Base-by-base conservation (phyloP, 371 early-diverging fungal species). In the Gilbertella persicaria region DNA sequence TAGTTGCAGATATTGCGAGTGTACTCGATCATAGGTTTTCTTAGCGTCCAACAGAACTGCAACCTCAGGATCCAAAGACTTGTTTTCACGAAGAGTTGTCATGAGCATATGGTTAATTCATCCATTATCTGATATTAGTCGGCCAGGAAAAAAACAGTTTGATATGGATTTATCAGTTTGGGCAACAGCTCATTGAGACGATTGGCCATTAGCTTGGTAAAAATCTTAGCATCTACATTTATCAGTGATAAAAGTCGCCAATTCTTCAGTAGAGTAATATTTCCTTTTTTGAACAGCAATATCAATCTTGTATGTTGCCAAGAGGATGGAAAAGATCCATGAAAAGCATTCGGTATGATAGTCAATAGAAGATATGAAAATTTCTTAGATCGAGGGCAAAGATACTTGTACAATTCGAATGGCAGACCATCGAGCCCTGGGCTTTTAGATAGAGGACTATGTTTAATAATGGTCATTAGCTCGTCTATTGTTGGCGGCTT, bases 1-100 rank as follows among this genome's bases (percentile, higher is more conserved):
- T 0, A 8, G 6, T 0, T 3, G 8, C 1, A 64, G 29, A 29
- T 64, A 64, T 3, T 20, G 21, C 4, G 69, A 59, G 43, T 69
- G 62, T 0, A 68, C 47, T 2, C 62, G 33, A 23, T 61, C 59
- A 26, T 67, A 60, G 2, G 67, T 60, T 16, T 56, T 56, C 23
- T 59, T 50, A 24, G 55, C 55, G 14, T 63, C 43, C 5, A 56
- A 14, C 1, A 56, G 38, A 17, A 56, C 38, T 1, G 49, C 44
- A 5, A 46, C 45, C 12, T 36, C 3, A 1, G 39, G 17, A 17
- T 26, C 12, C 0, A 0, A 2, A 9, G 49, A 28, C 9, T 28
- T 28, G 28, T 4, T 5, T 5, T 4, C 28, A 28, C 28, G 28
- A 4, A 28, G 9, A 28, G 28, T 28, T 5, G 28, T 28, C 28